These are phyloP conservation scores for Tephrocybe sp. DNA, from an alignment of 768 basidiomycete genomes.

Conservation along the genomic window DNA sequence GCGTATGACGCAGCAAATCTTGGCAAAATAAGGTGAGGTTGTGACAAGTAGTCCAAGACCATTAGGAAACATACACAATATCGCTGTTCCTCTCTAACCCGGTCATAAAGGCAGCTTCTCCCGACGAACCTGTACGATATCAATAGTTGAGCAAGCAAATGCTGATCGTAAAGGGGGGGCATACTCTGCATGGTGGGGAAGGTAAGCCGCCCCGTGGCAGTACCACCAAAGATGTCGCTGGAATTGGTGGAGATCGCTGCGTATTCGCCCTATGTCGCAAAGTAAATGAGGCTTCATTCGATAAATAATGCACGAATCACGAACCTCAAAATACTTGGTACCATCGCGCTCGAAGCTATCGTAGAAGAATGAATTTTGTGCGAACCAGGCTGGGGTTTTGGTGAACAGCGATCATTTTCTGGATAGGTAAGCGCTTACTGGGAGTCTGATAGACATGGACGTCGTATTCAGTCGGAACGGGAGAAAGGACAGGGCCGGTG, in stretches of 20 bases:
- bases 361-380: constrained; percentile 34
- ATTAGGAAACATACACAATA: constrained; percentile 28
- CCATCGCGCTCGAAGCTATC: constrained; percentile 44
- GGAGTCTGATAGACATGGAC: constrained; percentile 58
- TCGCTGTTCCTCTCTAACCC: constrained; percentile 48
- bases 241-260: constrained; percentile 51
- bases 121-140: constrained; percentile 36
- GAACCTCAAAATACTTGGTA: constrained; percentile 48
- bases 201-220: constrained; percentile 39
- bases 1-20: constrained; percentile 52
- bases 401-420: not conserved
- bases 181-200: constrained; percentile 54
- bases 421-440: constrained; percentile 26
- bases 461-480: constrained; percentile 48
- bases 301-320: not conserved
- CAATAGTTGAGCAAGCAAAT: not conserved
- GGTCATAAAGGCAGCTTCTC: constrained; percentile 65
- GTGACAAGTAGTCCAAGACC: not conserved
- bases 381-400: constrained; percentile 29
- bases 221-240: constrained; percentile 40
- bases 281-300: not conserved
- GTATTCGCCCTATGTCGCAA: constrained; percentile 46
- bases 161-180: constrained; percentile 5
- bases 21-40: not conserved
- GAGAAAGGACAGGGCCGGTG: constrained; percentile 39